Conservation (phyloP, 805 yeast genomes). For the Geotrichum ghanense region DNA sequence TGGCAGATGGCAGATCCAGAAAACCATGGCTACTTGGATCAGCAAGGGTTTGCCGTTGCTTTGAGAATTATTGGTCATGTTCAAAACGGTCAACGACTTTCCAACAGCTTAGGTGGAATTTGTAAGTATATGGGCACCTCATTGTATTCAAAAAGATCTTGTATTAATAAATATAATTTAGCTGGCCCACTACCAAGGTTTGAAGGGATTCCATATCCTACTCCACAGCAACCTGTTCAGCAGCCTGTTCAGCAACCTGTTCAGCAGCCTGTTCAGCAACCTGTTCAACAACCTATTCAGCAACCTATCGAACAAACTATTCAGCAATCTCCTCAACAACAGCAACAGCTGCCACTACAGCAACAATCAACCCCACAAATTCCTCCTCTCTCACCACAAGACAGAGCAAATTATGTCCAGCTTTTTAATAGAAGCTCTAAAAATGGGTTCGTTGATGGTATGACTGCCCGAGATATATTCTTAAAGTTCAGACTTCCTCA, state of each 20-base stretch:
- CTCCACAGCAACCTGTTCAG: neutral
- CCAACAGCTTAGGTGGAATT: constrained; percentile 38
- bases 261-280: neutral
- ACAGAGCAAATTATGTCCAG: constrained; percentile 26
- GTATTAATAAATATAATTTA: too few species aligned
- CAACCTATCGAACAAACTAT: neutral
- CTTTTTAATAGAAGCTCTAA: constrained; percentile 62
- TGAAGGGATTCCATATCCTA: neutral
- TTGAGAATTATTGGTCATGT: constrained; percentile 83
- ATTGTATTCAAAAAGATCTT: too few species aligned
- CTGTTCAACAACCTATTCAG: neutral
- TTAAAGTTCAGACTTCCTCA: constrained; percentile 80
- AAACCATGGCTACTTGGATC: constrained; percentile 74
- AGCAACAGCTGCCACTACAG: constrained; percentile 19
- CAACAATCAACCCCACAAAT: constrained; percentile 3
- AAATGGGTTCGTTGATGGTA: constrained; percentile 52
- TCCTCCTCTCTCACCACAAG: constrained; percentile 27
- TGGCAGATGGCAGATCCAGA: constrained; percentile 93
- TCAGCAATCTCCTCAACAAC: constrained; percentile 23
- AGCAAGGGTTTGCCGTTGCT: constrained; percentile 71
- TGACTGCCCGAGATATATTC: constrained; percentile 75
- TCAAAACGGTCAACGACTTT: constrained; percentile 57
- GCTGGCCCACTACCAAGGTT: neutral
- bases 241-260: neutral
- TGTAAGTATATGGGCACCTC: too few species aligned